Conservation (phyloP, 148 eudicot genomes). For the Rhododendron mucronatum region DNA sequence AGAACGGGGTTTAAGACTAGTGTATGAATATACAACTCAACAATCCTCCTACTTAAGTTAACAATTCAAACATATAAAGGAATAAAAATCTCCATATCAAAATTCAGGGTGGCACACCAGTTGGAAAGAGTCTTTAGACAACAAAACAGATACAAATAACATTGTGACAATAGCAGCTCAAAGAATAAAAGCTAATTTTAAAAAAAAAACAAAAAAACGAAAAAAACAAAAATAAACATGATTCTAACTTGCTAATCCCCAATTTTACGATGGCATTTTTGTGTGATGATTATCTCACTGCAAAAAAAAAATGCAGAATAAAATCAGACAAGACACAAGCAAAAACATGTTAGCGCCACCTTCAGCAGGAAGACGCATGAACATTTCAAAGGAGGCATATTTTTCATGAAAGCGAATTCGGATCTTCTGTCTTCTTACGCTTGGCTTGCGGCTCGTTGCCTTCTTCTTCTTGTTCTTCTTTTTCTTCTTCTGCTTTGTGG, state of each 20-base stretch:
- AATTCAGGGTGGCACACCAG: not conserved
- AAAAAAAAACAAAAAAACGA: not conserved
- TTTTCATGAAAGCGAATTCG: conserved; percentile 38
- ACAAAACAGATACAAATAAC: not conserved
- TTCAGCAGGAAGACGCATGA: not conserved
- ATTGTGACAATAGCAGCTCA: not conserved
- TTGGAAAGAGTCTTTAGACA: not conserved
- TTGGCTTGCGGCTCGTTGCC: conserved; percentile 63
- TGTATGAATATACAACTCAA: not conserved
- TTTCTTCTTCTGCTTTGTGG: conserved; percentile 23
- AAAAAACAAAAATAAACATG: not conserved
- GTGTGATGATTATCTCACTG: conserved; percentile 20
- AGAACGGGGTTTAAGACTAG: not conserved
- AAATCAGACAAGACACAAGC: conserved; percentile 3
- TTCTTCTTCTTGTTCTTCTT: conserved; percentile 20
- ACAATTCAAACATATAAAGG: not conserved
- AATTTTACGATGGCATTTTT: not conserved
- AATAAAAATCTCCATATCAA: not conserved
- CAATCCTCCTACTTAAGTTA: not conserved
- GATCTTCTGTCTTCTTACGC: conserved; percentile 69
- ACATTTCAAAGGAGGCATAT: not conserved
- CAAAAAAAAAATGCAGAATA: conserved; percentile 27
- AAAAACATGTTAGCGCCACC: conserved; percentile 6
- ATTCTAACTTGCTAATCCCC: conserved; percentile 3
- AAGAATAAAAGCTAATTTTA: not conserved